Conservation (phyloP, 306 rosid species). For the Quercus engelmannii region DNA sequence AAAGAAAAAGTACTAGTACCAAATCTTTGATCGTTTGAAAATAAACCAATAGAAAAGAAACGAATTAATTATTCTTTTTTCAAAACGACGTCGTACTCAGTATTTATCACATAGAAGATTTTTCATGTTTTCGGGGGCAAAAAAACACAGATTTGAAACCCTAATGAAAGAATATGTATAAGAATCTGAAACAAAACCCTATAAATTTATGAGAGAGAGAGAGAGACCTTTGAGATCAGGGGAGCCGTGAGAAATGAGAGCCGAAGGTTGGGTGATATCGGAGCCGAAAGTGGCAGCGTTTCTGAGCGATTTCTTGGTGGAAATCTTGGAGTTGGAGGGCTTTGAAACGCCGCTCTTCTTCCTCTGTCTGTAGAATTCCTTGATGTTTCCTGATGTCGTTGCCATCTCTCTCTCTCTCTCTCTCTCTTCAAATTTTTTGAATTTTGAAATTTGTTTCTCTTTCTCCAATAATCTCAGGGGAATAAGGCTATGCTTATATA, state of each 20-base stretch:
- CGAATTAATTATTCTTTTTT: too few species aligned
- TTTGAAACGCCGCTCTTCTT: constrained; percentile 23
- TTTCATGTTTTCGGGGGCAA: too few species aligned
- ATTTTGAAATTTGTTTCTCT: constrained; percentile 19
- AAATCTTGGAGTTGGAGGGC: neutral
- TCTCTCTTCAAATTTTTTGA: constrained; percentile 24
- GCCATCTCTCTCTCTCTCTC: constrained; percentile 31
- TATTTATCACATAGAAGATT: neutral
- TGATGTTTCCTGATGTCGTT: constrained; percentile 38
- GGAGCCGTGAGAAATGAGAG: constrained; percentile 35
- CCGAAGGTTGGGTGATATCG: constrained; percentile 28
- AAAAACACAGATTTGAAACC: neutral
- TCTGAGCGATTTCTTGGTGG: constrained; percentile 24
- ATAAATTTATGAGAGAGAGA: neutral
- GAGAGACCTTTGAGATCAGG: constrained; percentile 40
- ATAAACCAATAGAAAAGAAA: too few species aligned
- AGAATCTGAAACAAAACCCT: neutral
- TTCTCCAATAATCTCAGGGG: neutral
- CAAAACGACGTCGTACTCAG: too few species aligned
- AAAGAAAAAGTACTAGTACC: too few species aligned
- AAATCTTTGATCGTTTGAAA: neutral
- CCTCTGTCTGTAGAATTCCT: constrained; percentile 58
- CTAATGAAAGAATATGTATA: neutral
- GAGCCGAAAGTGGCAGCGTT: constrained; percentile 30
- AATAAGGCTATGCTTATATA: too few species aligned